Conservation (phyloP, 805 yeast genomes). For the Torulaspora gathmanii region DNA sequence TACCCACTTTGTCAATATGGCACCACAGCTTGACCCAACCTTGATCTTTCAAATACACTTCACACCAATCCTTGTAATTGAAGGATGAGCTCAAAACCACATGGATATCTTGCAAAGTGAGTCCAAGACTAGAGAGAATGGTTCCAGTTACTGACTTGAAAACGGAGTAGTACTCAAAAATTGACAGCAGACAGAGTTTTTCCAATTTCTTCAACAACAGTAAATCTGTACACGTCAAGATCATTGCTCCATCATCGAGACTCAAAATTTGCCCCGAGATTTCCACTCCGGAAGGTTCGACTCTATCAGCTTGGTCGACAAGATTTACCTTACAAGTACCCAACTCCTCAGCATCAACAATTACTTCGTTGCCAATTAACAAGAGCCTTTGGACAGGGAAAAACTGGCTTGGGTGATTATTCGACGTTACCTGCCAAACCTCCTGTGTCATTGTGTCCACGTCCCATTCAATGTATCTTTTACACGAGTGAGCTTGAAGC, state of each 20-base stretch:
- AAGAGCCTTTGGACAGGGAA: slow-evolving; percentile 9
- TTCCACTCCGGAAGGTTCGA: slow-evolving; percentile 2
- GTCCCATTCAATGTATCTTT: slow-evolving; percentile 16
- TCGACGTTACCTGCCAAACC: slow-evolving; percentile 11
- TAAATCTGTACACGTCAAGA: slow-evolving; percentile 8
- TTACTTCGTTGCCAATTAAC: slow-evolving; percentile 12
- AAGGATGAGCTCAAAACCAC: slow-evolving; percentile 26
- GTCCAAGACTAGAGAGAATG: slow-evolving; percentile 26
- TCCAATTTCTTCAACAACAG: slow-evolving; percentile 4
- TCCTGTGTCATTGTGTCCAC: slow-evolving; percentile 7
- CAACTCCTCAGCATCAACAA: slow-evolving; percentile 9
- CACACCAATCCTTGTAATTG: slow-evolving; percentile 36
- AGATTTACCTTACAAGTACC: slow-evolving; percentile 5
- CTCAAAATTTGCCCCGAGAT: slow-evolving; percentile 11
- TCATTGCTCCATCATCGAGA: slow-evolving; percentile 10
- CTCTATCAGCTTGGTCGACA: slow-evolving; percentile 10
- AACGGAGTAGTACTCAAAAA: slow-evolving; percentile 28
- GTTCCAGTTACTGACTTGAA: slow-evolving; percentile 31
- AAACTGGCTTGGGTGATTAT: slow-evolving; percentile 8
- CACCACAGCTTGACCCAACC: slow-evolving; percentile 36
- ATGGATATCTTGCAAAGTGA: slow-evolving; percentile 29
- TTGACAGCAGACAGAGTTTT: slow-evolving; percentile 18
- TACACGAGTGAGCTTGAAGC: slow-evolving; percentile 16
- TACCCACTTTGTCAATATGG: slow-evolving; percentile 28
- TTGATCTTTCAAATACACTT: slow-evolving; percentile 27